Evolutionary conservation across 164 flowering plant genomes (phyloP).

Genomic region (Umbilicus rupestris): DNA sequence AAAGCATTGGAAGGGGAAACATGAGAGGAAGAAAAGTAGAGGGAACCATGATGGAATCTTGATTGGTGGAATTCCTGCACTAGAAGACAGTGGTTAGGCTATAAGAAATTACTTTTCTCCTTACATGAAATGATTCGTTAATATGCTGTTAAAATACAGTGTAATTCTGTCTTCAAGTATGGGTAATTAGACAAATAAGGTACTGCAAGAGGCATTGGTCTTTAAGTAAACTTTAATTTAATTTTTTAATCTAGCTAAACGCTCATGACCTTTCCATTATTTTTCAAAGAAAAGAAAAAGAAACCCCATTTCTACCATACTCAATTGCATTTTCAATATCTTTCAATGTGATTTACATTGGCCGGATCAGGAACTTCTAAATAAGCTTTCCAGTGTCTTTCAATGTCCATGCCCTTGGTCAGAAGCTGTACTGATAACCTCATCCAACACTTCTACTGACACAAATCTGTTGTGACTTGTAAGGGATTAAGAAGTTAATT

Average conservation of each 20-base stretch:
- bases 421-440: too few species aligned
- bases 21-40: background rate
- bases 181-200: background rate
- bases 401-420: too few species aligned
- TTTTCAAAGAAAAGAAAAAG: too few species aligned
- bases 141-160: background rate
- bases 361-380: too few species aligned
- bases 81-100: constrained; percentile 24
- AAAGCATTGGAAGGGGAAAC: background rate
- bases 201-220: background rate
- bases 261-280: background rate
- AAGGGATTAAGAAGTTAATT: too few species aligned
- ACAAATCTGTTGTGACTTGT: too few species aligned
- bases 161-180: background rate
- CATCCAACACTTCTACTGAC: too few species aligned
- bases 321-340: too few species aligned
- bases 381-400: too few species aligned
- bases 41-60: constrained; percentile 28
- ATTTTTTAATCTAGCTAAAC: background rate
- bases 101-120: background rate
- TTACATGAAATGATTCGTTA: background rate
- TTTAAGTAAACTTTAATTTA: background rate
- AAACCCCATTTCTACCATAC: too few species aligned
- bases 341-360: too few species aligned
- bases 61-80: constrained; percentile 28